Evolutionary conservation across 208 protist species (phyloP), one percentile per base, ranked within the genome.

Genomic region (Trichomonas gallinae): DNA sequence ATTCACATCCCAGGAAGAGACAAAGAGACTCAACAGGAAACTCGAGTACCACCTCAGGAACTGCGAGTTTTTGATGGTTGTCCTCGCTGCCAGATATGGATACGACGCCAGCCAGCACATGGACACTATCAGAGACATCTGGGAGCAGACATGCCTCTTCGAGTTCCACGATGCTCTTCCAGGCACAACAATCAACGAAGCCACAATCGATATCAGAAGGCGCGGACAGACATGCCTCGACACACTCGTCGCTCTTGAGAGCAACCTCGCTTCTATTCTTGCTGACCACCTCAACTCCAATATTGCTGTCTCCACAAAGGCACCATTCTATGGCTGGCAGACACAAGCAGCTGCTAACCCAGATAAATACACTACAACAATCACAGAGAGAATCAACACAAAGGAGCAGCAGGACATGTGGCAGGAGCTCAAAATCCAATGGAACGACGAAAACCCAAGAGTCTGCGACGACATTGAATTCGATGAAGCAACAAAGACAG

Each of bases 21-120:
- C 96, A 2, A 96, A 96, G 34, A 45, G 46, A 6, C 49, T 34
- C 31, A 96, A 96, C n/a, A 51, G 96, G n/a, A 21, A 72, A 15
- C 45, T 48, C 34, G 96, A 96, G 36, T 17, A 31, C 34, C 48
- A 72, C 23, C 83, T 96, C 34, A 36, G 63, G 9, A 48, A 96
- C 21, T 17, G 15, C 40, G 96, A 96, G 36, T 96, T 17, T 6
- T 51, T 96, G 42, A 48, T 26, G n/a, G 46, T 26, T 11, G 13
- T 96, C 26, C 46, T 42, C 23, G 36, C 11, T 9, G 13, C 46
- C 21, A 21, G 13, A 17, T n/a, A 15, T 9, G 81, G 21, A 2
- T 40, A 42, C 23, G 81, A 87, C 36, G 4, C 34, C 0, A 6
- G 10, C 10, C 34, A 34, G 11, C 36, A 87, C 36, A 17, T 42